Base-by-base conservation (phyloP, 345 rosid species). In the Bruguiera sexangula region DNA sequence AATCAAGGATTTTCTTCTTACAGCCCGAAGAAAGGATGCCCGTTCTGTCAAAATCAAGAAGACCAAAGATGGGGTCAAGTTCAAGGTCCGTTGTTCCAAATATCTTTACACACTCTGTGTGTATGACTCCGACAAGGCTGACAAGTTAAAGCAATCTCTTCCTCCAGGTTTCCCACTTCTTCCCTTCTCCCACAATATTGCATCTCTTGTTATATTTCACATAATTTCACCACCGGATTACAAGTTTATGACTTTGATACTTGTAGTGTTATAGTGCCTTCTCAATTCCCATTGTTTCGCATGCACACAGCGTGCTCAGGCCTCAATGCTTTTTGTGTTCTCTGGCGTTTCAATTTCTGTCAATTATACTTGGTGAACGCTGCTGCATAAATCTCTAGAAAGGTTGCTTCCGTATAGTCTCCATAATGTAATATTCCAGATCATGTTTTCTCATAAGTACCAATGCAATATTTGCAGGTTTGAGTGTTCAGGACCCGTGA, bases 1-100 rank as follows among this genome's bases (percentile, higher is more conserved):
- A 87, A 91, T 91, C 74, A 94, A 94, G 84, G 98, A 91, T 79
- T 94, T 91, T 80, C 98, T 94, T 75, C 86, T 94, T 53, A 94
- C 97, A 20, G 97, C 96, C 18, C 84, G 98, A 77, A 94, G 97
- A 87, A 94, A 94, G 53, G 97, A 94, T 74, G 97, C 93, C 0
- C 83, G 89, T 63, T 87, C 95, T 0, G 97, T 94, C 79, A 91
- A 91, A 77, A 94, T 91, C 80, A 91, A 88, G 93, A 87, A 84
- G 77, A 83, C 93, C 86, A 87, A 63, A 63, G 90, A 88, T 63
- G 85, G 83, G 21, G 90, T 89, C 46, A 94, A 94, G 90, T 94
- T 94, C 85, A 94, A 94, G 95, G 96, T 91, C 51, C 85, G 98
- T 59, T 94, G 96, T 80, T 94, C 98, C 63, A 89, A 82, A 80